Evolutionary conservation across 257 asterid species (phyloP).

Genomic region (Nicotiana benthamiana): DNA sequence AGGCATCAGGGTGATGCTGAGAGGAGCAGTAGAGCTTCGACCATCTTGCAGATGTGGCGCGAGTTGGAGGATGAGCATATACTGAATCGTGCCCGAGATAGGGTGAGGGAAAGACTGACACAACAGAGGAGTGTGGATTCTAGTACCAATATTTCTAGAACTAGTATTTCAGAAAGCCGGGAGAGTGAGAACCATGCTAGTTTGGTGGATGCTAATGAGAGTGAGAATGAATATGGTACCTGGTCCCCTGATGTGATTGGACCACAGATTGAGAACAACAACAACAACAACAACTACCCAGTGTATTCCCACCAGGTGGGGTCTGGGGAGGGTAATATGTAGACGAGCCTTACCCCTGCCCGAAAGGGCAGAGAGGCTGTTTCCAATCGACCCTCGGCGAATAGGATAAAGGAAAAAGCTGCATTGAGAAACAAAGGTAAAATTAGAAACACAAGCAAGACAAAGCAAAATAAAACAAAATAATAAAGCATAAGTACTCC

Average conservation of each 20-base stretch:
- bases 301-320: too few relatives aligned
- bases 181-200: slow-evolving; percentile 50
- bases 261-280: slow-evolving; percentile 31
- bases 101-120: slow-evolving; percentile 65
- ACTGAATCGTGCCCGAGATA: slow-evolving; percentile 53
- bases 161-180: slow-evolving; percentile 43
- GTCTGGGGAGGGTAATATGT: too few relatives aligned
- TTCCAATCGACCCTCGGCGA: too few relatives aligned
- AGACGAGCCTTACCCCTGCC: too few relatives aligned
- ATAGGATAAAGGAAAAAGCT: too few relatives aligned
- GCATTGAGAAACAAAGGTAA: too few relatives aligned
- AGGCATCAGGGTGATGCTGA: slow-evolving; percentile 70
- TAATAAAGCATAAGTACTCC: too few relatives aligned
- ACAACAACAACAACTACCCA: too few relatives aligned
- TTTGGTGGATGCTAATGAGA: slow-evolving; percentile 50
- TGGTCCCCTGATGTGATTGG: slow-evolving; percentile 50
- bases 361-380: too few relatives aligned
- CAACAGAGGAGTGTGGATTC: slow-evolving; percentile 62
- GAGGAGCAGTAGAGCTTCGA: slow-evolving; percentile 73
- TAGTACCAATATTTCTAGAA: slow-evolving; percentile 37
- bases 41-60: slow-evolving; percentile 91
- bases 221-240: slow-evolving; percentile 51
- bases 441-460: too few relatives aligned
- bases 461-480: too few relatives aligned
- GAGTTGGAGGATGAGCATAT: slow-evolving; percentile 83